Evolutionary conservation across 202 grass and related monocot species (phyloP), one percentile per base, ranked within the genome.

Genomic region (Tripidium arundinaceum): DNA sequence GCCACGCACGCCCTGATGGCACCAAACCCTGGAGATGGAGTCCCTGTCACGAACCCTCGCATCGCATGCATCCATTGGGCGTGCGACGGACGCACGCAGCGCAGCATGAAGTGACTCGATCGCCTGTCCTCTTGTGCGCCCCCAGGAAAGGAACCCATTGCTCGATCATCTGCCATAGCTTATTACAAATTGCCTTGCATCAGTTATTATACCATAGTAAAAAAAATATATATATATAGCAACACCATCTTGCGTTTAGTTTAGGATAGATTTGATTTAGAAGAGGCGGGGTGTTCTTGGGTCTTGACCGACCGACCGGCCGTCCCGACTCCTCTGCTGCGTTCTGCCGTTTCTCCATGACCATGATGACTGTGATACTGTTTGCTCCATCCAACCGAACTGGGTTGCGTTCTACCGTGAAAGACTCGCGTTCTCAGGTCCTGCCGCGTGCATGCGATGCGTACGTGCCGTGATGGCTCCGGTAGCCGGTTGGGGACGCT

Each of bases 1-100:
- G 81, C 81, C 75, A n/a, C n/a, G n/a, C n/a, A n/a, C n/a, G n/a
- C n/a, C n/a, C n/a, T n/a, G n/a, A n/a, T n/a, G n/a, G 39, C 71
- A 54, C 70, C 78, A 81, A 89, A 83, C 75, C 52, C 19, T 80
- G 65, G n/a, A n/a, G n/a, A n/a, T n/a, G n/a, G 52, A 21, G 86
- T 91, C 86, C 2, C 62, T 31, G 47, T 92, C 86, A 58, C 4
- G 26, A 83, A 52, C 75, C 63, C 74, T 80, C 33, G 59, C 79
- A 42, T 81, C 83, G 24, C 24, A n/a, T n/a, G n/a, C 31, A 25
- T 60, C 57, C 8, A 55, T 4, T 57, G 52, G 42, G 55, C 75
- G 69, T 80, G 83, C 70, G 57, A 72, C 52, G 52, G 52, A 57
- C 52, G 52, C 52, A 57, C 52, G 52, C 52, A 57, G 43, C 43